phyloP scores from a whole-genome alignment of 306 rosid species.

The Echinosophora koreensis region DNA sequence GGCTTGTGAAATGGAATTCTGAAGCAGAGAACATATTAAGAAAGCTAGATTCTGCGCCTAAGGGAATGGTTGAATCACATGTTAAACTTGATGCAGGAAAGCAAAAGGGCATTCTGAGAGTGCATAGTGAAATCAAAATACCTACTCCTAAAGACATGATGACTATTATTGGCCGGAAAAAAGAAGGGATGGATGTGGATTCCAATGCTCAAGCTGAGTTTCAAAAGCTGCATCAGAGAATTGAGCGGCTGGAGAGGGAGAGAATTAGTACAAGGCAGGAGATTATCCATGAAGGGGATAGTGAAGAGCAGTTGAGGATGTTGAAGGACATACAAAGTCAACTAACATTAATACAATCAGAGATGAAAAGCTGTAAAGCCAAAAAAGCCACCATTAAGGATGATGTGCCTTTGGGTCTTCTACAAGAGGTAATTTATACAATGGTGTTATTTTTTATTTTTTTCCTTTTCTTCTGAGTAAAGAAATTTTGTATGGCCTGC shows the following conservation, averaged over 20 bases:
- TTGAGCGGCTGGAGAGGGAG: slow-evolving; percentile 65
- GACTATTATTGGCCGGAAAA: slow-evolving; percentile 36
- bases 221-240: slow-evolving; percentile 56
- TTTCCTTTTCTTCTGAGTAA: slow-evolving; percentile 5
- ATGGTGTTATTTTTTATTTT: not conserved
- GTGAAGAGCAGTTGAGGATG: slow-evolving; percentile 70
- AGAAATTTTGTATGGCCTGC: not conserved
- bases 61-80: slow-evolving; percentile 42
- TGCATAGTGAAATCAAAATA: slow-evolving; percentile 42
- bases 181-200: slow-evolving; percentile 45
- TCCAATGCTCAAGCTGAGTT: slow-evolving; percentile 53
- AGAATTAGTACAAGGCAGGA: slow-evolving; percentile 57
- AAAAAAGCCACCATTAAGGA: slow-evolving; percentile 50
- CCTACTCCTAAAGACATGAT: slow-evolving; percentile 31
- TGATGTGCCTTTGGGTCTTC: slow-evolving; percentile 47
- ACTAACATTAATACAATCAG: slow-evolving; percentile 63
- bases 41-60: slow-evolving; percentile 50
- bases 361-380: slow-evolving; percentile 58
- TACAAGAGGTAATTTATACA: slow-evolving; percentile 68
- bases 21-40: slow-evolving; percentile 49
- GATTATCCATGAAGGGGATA: slow-evolving; percentile 56
- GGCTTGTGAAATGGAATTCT: slow-evolving; percentile 39
- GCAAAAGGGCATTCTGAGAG: slow-evolving; percentile 48
- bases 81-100: slow-evolving; percentile 42
- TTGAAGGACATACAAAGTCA: slow-evolving; percentile 73